Base-by-base conservation (phyloP, 345 rosid species). In the Diplotaxis tenuifolia region DNA sequence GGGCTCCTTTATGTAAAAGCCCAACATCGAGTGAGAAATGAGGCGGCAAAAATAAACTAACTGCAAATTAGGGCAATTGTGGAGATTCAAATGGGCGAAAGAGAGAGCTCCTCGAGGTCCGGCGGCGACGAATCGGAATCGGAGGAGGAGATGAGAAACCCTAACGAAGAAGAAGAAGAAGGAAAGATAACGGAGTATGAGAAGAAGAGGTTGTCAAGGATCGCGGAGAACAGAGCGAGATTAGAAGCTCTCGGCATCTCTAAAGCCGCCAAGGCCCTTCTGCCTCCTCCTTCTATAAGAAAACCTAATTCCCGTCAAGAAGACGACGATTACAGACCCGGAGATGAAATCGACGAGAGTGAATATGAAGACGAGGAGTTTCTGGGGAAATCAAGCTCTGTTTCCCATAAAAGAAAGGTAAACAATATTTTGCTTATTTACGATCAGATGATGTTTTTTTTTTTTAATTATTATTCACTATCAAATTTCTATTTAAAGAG, bases 241-340 rank as follows among this genome's bases (percentile, higher is more conserved):
- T 84, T 91, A 89, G 95, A 85, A 78, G 96, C 96, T 50, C 67
- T 91, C 65, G 96, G 98, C 67, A 82, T 93, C 54, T 70, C 68
- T 28, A 87, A 81, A 76, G 31, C 86, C 68, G 89, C 89, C 9
- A 79, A 82, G 67, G 80, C 88, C 71, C 65, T 89, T 23, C 68
- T 77, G 74, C 5, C 57, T 52, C 27, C 57, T 4, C 5, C 27
- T 63, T 31, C 21, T 15, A 82, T 81, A 73, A 87, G 82, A 62
- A 86, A 87, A 72, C 75, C 81, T 31, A 88, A 74, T 79, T 70
- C 81, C 50, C 65, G 45, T 45, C 81, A 82, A 20, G 91, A 88
- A 15, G 92, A 88, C 57, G 93, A 84, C 57, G 98, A 91, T 71
- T 93, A 86, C 58, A 75, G 18, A 63, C 97, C 92, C 34, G 84